These are phyloP conservation scores for Hericium coralloides DNA, from an alignment of 768 basidiomycete species.

Conservation along the genomic window DNA sequence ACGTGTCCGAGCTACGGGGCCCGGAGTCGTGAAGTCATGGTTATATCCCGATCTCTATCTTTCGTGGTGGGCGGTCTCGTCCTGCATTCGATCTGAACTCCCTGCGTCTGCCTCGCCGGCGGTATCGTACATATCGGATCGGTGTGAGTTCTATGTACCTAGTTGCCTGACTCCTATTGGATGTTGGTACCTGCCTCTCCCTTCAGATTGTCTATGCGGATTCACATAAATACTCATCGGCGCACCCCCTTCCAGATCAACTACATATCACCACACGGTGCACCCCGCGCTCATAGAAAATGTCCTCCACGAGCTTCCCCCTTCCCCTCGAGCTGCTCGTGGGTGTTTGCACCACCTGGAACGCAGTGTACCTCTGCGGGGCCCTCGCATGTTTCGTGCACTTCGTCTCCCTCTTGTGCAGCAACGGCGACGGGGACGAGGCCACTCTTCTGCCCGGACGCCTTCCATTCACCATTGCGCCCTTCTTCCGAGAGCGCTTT, in stretches of 20 bases:
- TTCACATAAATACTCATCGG: not conserved
- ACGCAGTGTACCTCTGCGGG: not conserved
- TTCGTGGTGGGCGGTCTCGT: no score
- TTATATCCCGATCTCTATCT: no score
- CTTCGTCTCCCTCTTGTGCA: constrained; percentile 2
- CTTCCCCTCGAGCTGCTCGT: constrained; percentile 21
- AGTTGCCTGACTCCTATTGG: no score
- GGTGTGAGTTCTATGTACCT: no score
- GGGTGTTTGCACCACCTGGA: not conserved
- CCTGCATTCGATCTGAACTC: no score
- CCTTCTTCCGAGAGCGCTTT: constrained; percentile 62
- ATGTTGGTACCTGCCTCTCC: not conserved
- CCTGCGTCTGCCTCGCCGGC: no score
- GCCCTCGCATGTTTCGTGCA: constrained; percentile 18
- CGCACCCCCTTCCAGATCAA: not conserved
- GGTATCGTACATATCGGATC: no score
- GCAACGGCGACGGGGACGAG: constrained; percentile 24
- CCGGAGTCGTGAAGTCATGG: no score
- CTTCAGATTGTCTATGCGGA: not conserved
- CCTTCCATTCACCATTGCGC: constrained; percentile 46
- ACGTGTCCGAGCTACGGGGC: no score
- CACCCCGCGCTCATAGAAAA: constrained; percentile 8
- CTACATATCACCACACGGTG: constrained; percentile 5
- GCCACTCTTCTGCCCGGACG: constrained; percentile 49
- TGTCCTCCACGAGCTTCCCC: constrained; percentile 35